These are phyloP conservation scores for Albifimbria verrucaria DNA, from an alignment of 2,329 filamentous ascomycete genomes.

Conservation along the genomic window DNA sequence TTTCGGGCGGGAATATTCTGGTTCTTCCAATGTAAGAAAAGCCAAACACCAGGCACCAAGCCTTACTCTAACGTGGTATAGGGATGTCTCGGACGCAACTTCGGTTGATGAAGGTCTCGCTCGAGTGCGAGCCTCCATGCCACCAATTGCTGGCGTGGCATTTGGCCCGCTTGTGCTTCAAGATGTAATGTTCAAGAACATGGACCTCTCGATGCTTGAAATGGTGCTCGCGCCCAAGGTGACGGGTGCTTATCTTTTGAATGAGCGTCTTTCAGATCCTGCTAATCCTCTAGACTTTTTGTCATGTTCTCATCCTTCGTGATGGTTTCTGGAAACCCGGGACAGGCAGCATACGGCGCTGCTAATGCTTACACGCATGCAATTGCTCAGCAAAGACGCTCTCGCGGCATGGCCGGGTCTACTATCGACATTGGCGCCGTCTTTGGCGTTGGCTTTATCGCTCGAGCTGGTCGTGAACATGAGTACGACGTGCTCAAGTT, in stretches of 20 bases:
- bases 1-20: not conserved
- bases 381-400: not conserved
- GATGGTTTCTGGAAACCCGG: not conserved
- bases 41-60: no score
- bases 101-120: not conserved
- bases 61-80: not conserved
- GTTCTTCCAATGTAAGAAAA: not conserved
- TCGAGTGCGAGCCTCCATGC: not conserved
- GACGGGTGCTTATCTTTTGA: not conserved
- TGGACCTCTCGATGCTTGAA: not conserved
- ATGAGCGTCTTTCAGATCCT: not conserved
- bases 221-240: not conserved
- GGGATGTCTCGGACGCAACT: not conserved
- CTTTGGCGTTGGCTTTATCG: not conserved
- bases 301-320: not conserved
- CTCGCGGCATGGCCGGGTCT: not conserved
- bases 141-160: not conserved
- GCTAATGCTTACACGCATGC: not conserved
- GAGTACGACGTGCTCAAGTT: not conserved
- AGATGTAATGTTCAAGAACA: not conserved
- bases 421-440: not conserved
- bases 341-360: not conserved
- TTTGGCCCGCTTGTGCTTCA: not conserved
- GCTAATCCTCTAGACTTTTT: not conserved
- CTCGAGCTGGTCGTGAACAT: not conserved